Percentiles rank a stretch among this genome's conserved stretches.
These are phyloP conservation scores for Canna indica DNA, from an alignment of 176 grass and related monocot species.

Conservation along the genomic window DNA sequence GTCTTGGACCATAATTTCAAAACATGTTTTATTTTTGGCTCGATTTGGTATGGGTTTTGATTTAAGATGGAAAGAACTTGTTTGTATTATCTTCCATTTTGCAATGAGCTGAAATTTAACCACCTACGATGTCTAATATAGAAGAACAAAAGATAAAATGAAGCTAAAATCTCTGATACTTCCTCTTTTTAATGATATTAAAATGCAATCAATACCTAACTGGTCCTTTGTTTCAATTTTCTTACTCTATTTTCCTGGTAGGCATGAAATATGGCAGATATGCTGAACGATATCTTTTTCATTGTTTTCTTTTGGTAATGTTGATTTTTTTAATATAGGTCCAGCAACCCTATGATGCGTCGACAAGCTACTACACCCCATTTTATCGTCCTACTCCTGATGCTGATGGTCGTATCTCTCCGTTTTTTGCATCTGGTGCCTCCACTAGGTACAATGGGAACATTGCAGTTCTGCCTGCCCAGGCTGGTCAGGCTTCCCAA, in stretches of 20 bases:
- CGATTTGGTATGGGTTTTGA: no score
- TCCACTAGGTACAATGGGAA: constrained; percentile 49
- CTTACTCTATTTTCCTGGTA: not conserved
- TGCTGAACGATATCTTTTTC: not conserved
- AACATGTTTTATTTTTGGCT: no score
- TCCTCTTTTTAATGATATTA: no score
- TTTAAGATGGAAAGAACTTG: no score
- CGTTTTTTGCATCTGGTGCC: constrained; percentile 37
- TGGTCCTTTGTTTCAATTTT: not conserved
- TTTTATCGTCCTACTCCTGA: constrained; percentile 44
- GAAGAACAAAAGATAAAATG: no score
- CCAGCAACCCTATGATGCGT: constrained; percentile 46
- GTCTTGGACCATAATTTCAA: not conserved
- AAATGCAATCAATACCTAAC: not conserved
- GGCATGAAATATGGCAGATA: not conserved
- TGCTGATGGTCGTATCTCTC: constrained; percentile 50
- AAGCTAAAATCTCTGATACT: no score
- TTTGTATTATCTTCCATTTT: no score
- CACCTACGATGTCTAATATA: no score
- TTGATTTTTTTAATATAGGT: constrained; percentile 25
- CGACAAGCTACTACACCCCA: constrained; percentile 45
- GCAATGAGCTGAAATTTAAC: no score
- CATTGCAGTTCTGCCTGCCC: constrained; percentile 42
- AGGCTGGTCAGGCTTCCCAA: constrained; percentile 51
- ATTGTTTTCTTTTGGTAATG: not conserved